These are phyloP conservation scores for Haematococcus lacustris DNA, from an alignment of 139 green algal species.

Conservation along the genomic window DNA sequence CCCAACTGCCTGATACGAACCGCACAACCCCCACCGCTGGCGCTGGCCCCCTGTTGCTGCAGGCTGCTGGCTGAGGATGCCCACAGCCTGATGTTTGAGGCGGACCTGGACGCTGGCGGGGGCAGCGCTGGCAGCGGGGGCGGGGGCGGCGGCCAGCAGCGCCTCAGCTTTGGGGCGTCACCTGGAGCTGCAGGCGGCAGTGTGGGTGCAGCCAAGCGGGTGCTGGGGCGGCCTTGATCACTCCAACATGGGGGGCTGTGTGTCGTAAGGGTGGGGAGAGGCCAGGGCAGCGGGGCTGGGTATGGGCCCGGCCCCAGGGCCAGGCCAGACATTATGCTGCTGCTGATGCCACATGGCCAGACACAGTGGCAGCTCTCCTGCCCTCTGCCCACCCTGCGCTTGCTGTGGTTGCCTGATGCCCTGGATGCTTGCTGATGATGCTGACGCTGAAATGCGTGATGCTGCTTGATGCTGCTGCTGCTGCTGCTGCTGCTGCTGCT, in stretches of 20 bases:
- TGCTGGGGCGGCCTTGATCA: background rate
- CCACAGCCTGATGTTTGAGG: constrained; percentile 15
- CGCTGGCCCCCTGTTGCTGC: background rate
- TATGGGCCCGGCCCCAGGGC: no score
- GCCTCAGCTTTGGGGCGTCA: constrained; percentile 6
- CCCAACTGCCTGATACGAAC: no score
- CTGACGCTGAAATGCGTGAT: background rate
- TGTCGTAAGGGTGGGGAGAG: background rate
- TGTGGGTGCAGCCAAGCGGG: no score
- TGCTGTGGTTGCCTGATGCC: no score
- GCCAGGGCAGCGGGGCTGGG: no score
- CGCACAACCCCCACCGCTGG: background rate
- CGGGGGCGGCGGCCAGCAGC: constrained; percentile 13
- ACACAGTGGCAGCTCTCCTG: no score
- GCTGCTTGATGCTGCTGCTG: background rate
- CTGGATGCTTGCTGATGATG: background rate
- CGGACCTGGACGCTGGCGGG: constrained; percentile 8
- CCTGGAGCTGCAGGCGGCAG: background rate
- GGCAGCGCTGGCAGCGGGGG: background rate
- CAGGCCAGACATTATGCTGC: background rate
- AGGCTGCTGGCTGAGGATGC: constrained; percentile 19
- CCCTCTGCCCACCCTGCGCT: no score
- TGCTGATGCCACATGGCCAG: background rate
- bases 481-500: background rate
- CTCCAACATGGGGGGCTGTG: background rate